Evolutionary conservation across 345 rosid species (phyloP).

Genomic region (thale cress (Arabidopsis thaliana)): TAIR10.1 NC_003076.8:24728501-24729000

Average conservation of each 20-base stretch:
- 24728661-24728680: neutral
- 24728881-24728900: no score
- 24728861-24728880: no score
- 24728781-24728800: neutral
- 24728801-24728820: neutral
- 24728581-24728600: neutral
- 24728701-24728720: conserved; percentile 15
- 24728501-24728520: conserved; percentile 78
- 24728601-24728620: neutral
- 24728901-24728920: no score
- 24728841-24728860: neutral
- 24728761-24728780: neutral
- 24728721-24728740: conserved; percentile 32
- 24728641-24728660: conserved; percentile 6
- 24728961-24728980: no score
- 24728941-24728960: no score
- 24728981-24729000: no score
- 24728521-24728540: conserved; percentile 46
- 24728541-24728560: conserved; percentile 44
- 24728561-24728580: neutral
- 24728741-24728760: neutral
- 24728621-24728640: conserved; percentile 33
- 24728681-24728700: neutral
- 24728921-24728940: no score
- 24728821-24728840: neutral